A percentile compares a stretch with the other conserved stretches of the same genome.
These are phyloP conservation scores for Globisporangium parvum DNA, from an alignment of 352 stramenopile genomes.

Conservation along the genomic window DNA sequence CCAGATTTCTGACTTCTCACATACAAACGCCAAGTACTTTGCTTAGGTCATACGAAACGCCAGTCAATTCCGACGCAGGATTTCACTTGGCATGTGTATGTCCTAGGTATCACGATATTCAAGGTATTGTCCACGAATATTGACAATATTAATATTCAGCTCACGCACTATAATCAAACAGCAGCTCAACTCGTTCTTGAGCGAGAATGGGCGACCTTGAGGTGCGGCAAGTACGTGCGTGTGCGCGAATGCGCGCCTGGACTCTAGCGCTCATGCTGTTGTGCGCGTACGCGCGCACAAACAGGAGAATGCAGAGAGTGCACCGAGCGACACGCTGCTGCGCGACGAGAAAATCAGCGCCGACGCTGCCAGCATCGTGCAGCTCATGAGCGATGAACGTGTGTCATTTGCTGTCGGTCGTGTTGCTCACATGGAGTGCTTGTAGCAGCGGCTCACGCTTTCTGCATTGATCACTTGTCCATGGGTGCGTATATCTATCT, in stretches of 20 bases:
- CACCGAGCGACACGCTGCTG: too few relatives aligned
- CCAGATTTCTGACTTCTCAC: too few relatives aligned
- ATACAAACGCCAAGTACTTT: too few relatives aligned
- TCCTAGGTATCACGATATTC: too few relatives aligned
- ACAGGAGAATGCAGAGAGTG: not conserved
- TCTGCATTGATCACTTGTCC: not conserved
- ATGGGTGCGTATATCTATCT: not conserved
- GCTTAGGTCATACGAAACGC: too few relatives aligned
- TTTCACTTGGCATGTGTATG: too few relatives aligned
- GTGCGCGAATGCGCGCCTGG: not conserved
- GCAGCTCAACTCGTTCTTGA: too few relatives aligned
- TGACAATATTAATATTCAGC: too few relatives aligned
- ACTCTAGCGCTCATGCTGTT: not conserved
- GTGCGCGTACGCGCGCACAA: not conserved
- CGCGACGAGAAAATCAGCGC: constrained; percentile 8
- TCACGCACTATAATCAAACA: too few relatives aligned
- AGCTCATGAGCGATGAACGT: constrained; percentile 48
- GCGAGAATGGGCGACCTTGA: not conserved
- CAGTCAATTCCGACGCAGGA: too few relatives aligned
- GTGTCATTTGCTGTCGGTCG: not conserved
- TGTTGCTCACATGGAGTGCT: too few relatives aligned
- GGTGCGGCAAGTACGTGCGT: not conserved
- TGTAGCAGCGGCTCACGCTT: not conserved
- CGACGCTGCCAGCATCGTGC: constrained; percentile 25
- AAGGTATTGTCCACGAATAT: too few relatives aligned